Evolutionary conservation across 768 basidiomycete species (phyloP).

Genomic region (Pleurotus platypus): DNA sequence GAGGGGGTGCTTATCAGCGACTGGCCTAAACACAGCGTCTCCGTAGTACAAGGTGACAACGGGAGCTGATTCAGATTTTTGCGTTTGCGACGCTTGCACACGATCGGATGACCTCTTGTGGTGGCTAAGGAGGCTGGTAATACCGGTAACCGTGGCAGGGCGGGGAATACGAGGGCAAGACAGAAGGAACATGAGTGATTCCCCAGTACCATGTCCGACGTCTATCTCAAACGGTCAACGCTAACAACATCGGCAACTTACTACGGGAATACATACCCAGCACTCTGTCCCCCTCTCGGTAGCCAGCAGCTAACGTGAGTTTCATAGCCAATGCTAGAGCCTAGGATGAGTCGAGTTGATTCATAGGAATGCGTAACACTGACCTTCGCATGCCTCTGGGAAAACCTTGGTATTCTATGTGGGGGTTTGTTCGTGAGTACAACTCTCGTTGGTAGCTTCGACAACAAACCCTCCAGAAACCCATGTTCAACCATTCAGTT

Average conservation of each 20-base stretch:
- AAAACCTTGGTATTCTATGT: constrained; percentile 44
- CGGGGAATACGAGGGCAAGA: constrained; percentile 40
- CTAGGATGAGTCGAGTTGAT: too few species aligned
- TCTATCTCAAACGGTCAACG: constrained; percentile 30
- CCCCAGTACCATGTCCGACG: constrained; percentile 67
- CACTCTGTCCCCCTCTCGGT: constrained; percentile 39
- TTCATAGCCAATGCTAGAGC: constrained; percentile 44
- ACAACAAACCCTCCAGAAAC: constrained; percentile 56
- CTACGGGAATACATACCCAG: constrained; percentile 39
- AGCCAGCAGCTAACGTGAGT: constrained; percentile 38
- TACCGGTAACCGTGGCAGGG: constrained; percentile 47
- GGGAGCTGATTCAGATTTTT: constrained; percentile 12
- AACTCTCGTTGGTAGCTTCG: too few species aligned
- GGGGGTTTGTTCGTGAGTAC: not conserved
- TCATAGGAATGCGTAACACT: not conserved
- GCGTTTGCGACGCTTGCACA: constrained; percentile 21
- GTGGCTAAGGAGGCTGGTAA: constrained; percentile 53
- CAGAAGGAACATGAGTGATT: constrained; percentile 57
- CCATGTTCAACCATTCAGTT: constrained; percentile 74
- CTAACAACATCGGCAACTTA: not conserved
- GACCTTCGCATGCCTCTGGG: constrained; percentile 61
- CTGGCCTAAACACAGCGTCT: constrained; percentile 45
- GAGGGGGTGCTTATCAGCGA: constrained; percentile 38
- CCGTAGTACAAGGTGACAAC: constrained; percentile 39
- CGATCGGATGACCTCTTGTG: constrained; percentile 41